Percentiles rank a stretch among this genome's conserved stretches.
Conservation (phyloP, 2,329 filamentous ascomycete genomes). For the Diplodia scrobiculata region DNA sequence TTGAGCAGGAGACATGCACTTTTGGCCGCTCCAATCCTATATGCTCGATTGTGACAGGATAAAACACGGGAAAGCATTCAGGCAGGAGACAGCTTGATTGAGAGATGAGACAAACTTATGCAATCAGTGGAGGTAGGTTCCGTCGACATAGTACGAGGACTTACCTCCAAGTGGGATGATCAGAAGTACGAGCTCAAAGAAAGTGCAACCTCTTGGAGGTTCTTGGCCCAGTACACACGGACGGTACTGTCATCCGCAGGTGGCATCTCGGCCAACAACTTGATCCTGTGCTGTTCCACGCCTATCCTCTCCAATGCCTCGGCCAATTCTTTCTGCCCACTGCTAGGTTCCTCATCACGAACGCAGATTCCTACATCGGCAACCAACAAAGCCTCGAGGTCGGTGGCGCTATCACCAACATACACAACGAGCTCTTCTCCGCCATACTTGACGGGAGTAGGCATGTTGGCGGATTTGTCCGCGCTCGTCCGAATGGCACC, state of each 20-base stretch:
- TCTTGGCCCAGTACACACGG: conserved; percentile 15
- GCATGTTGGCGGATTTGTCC: conserved; percentile 46
- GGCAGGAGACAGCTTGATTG: background rate
- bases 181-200: conserved; percentile 16
- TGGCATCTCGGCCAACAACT: conserved; percentile 25
- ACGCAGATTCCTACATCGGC: conserved; percentile 54
- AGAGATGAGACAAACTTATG: background rate
- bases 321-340: conserved; percentile 40
- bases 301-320: conserved; percentile 41
- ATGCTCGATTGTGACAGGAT: no score
- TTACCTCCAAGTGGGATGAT: background rate
- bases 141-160: background rate
- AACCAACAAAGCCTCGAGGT: conserved; percentile 50
- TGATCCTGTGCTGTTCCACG: conserved; percentile 32
- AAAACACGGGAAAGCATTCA: background rate
- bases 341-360: conserved; percentile 43
- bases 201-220: conserved; percentile 11
- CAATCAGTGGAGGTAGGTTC: background rate
- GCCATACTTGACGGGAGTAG: conserved; percentile 29
- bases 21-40: no score
- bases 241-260: conserved; percentile 18
- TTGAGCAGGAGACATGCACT: no score
- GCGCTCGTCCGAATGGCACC: conserved; percentile 42
- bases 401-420: conserved; percentile 53
- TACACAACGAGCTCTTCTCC: conserved; percentile 42